A percentile compares a stretch with the other conserved stretches of the same genome.
phyloP scores from a whole-genome alignment of 345 rosid genomes.

The Linum trigynum region DNA sequence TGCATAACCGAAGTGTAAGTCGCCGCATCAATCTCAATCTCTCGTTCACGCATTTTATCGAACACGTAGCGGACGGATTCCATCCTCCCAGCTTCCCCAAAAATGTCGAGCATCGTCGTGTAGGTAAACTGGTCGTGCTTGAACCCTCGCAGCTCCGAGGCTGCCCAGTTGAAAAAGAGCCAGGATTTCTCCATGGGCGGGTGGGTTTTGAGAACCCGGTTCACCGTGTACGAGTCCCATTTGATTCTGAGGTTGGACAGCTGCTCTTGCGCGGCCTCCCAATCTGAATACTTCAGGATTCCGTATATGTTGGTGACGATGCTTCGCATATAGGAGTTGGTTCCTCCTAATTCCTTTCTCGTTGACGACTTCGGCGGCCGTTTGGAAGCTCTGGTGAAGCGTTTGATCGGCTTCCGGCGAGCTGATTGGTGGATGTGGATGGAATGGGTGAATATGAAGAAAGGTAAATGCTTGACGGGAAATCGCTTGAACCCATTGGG shows the following conservation, averaged over 20 bases:
- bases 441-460: conserved; percentile 26
- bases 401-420: conserved; percentile 19
- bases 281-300: conserved; percentile 57
- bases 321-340: conserved; percentile 44
- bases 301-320: conserved; percentile 42
- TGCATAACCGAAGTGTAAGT: conserved; percentile 75
- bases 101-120: conserved; percentile 89
- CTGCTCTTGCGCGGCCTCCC: conserved; percentile 68
- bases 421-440: conserved; percentile 32
- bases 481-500: conserved; percentile 9
- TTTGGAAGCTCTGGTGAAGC: conserved; percentile 4
- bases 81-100: conserved; percentile 81
- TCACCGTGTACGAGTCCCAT: conserved; percentile 81
- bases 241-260: conserved; percentile 32
- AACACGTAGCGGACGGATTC: conserved; percentile 56
- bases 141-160: conserved; percentile 36
- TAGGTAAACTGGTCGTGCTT: conserved; percentile 82
- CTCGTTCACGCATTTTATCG: conserved; percentile 52
- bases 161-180: conserved; percentile 77
- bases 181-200: conserved; percentile 95
- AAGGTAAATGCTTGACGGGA: conserved; percentile 12
- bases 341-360: conserved; percentile 9
- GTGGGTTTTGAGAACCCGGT: conserved; percentile 65
- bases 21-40: conserved; percentile 49
- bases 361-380: background rate